These are phyloP conservation scores for Ogataea neopini DNA, from an alignment of 805 yeast species.

Conservation along the genomic window DNA sequence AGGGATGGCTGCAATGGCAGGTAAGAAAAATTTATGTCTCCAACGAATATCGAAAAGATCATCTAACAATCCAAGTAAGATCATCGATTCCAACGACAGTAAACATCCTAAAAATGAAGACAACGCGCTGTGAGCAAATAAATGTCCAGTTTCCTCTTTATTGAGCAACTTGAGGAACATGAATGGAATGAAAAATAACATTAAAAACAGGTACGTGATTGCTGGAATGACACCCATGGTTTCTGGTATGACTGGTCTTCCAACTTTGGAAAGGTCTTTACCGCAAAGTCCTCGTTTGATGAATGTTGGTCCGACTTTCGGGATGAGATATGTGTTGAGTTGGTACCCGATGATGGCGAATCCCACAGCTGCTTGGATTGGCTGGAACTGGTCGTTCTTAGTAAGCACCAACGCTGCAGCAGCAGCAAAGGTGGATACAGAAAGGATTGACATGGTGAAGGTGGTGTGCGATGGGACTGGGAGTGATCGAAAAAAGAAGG, in stretches of 20 bases:
- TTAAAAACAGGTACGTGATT: slow-evolving; percentile 71
- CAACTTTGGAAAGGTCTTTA: slow-evolving; percentile 75
- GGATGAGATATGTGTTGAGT: slow-evolving; percentile 61
- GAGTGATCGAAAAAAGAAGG: background rate
- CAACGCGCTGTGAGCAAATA: slow-evolving; percentile 79
- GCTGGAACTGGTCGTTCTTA: slow-evolving; percentile 34
- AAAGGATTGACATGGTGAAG: background rate
- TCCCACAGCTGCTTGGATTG: slow-evolving; percentile 62
- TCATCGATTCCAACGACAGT: slow-evolving; percentile 78
- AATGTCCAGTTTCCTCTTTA: slow-evolving; percentile 8
- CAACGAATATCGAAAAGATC: slow-evolving; percentile 95
- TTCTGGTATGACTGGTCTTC: slow-evolving; percentile 80
- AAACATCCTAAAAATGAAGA: slow-evolving; percentile 86
- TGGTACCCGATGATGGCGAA: slow-evolving; percentile 68
- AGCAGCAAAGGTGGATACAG: background rate
- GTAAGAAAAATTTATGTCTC: slow-evolving; percentile 95
- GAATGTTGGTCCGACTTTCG: slow-evolving; percentile 65
- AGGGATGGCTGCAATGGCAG: slow-evolving; percentile 93
- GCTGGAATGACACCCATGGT: slow-evolving; percentile 91
- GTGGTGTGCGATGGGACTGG: background rate
- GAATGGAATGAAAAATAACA: slow-evolving; percentile 87
- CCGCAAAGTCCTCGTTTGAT: slow-evolving; percentile 82
- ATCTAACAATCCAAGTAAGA: slow-evolving; percentile 86
- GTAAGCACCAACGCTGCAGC: slow-evolving; percentile 20
- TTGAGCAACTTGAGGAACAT: slow-evolving; percentile 76